These are phyloP conservation scores for Pleurotus sapidus DNA, from an alignment of 768 basidiomycete species.

Conservation along the genomic window DNA sequence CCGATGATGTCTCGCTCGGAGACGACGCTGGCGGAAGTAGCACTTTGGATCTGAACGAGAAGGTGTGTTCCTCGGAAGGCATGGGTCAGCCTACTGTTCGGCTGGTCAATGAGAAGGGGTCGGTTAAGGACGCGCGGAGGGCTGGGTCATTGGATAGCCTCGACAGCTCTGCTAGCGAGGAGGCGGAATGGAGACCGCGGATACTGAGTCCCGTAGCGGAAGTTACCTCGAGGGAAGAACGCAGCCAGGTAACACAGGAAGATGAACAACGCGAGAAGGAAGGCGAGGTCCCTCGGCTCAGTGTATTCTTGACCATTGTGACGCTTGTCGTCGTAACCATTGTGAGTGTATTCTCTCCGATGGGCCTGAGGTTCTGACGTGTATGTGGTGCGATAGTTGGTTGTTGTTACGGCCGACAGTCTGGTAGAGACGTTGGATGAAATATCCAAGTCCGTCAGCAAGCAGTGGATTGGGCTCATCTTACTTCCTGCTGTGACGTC, in stretches of 20 bases:
- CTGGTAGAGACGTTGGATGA: conserved; percentile 85
- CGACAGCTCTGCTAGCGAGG: no score
- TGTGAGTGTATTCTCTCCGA: conserved; percentile 35
- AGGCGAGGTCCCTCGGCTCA: conserved; percentile 46
- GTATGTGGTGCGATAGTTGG: conserved; percentile 31
- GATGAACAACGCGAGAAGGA: background rate
- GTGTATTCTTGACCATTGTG: conserved; percentile 52
- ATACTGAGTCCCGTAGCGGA: background rate
- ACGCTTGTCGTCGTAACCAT: conserved; percentile 60
- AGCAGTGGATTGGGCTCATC: conserved; percentile 89
- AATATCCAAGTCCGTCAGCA: conserved; percentile 66
- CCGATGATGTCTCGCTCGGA: conserved; percentile 4
- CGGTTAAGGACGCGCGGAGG: background rate
- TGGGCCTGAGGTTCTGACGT: background rate
- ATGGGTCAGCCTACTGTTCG: conserved; percentile 12
- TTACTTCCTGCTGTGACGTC: conserved; percentile 83
- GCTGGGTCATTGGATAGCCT: no score
- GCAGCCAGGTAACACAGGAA: background rate
- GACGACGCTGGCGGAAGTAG: background rate
- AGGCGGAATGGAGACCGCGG: background rate
- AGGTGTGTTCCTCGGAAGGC: background rate
- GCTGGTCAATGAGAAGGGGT: conserved; percentile 10
- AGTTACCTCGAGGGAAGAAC: background rate
- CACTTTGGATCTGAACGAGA: background rate
- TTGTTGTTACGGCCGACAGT: conserved; percentile 58